Conservation (phyloP, 441 rosid species). For the Adansonia rubrostipa region DNA sequence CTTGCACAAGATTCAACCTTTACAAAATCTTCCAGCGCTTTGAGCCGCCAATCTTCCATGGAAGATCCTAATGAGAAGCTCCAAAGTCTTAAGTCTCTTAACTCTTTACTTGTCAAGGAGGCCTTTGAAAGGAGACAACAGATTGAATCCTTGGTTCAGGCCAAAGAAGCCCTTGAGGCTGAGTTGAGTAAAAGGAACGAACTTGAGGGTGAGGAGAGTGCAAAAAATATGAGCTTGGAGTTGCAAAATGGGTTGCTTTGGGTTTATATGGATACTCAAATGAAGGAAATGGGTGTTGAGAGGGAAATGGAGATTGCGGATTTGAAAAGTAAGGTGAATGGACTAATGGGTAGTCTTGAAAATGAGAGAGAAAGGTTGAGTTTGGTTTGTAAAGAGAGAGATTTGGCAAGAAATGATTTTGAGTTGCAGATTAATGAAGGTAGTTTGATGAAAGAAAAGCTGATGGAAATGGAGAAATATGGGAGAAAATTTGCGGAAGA, state of each 20-base stretch:
- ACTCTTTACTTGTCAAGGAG: slow-evolving; percentile 51
- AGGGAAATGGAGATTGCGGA: slow-evolving; percentile 42
- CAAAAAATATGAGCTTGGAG: slow-evolving; percentile 45
- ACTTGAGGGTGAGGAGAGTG: slow-evolving; percentile 43
- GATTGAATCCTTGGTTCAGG: slow-evolving; percentile 47
- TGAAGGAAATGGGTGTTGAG: slow-evolving; percentile 44
- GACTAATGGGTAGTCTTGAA: slow-evolving; percentile 38
- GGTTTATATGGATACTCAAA: slow-evolving; percentile 41
- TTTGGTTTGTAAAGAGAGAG: slow-evolving; percentile 45
- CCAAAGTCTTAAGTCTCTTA: slow-evolving; percentile 48
- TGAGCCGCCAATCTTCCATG: slow-evolving; percentile 31
- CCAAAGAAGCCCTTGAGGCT: slow-evolving; percentile 46
- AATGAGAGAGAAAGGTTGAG: slow-evolving; percentile 42
- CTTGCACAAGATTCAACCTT: slow-evolving; percentile 13
- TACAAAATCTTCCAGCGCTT: slow-evolving; percentile 18
- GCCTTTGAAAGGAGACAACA: slow-evolving; percentile 49
- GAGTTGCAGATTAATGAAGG: slow-evolving; percentile 38
- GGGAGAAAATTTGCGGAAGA: slow-evolving; percentile 37
- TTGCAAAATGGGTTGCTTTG: slow-evolving; percentile 47
- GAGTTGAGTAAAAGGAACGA: slow-evolving; percentile 44
- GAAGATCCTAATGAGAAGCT: slow-evolving; percentile 43
- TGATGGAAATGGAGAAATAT: slow-evolving; percentile 43
- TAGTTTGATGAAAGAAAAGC: slow-evolving; percentile 35
- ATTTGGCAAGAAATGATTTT: slow-evolving; percentile 33
- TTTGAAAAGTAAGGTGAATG: slow-evolving; percentile 40